Percentiles rank a stretch among this genome's conserved stretches.
Conservation (phyloP, 371 early-diverging fungal genomes). For the Mucor racemosus region DNA sequence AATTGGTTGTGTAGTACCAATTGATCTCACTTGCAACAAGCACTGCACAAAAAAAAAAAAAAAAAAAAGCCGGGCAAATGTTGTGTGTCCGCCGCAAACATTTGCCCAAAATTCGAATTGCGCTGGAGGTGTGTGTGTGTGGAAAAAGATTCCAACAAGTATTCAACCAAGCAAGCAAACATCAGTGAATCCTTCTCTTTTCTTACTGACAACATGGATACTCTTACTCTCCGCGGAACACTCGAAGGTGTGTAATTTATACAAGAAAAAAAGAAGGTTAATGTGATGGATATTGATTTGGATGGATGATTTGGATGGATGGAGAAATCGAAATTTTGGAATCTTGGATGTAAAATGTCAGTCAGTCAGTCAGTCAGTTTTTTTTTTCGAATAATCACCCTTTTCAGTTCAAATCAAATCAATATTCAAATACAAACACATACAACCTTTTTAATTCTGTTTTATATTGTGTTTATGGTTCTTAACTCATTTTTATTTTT, state of each 20-base stretch:
- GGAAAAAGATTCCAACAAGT: background rate
- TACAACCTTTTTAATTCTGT: too few species aligned
- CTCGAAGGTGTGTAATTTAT: conserved; percentile 44
- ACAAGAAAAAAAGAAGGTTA: conserved; percentile 19
- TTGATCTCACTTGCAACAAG: too few species aligned
- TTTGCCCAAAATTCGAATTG: background rate
- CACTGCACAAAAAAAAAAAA: too few species aligned
- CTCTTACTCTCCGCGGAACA: conserved; percentile 64
- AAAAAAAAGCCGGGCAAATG: background rate
- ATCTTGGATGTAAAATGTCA: background rate
- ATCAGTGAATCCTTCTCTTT: conserved; percentile 44
- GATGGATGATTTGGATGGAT: conserved; percentile 16
- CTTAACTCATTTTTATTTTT: conserved; percentile 5
- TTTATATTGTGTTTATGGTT: background rate
- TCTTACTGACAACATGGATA: conserved; percentile 54
- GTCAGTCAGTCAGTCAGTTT: too few species aligned
- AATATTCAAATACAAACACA: too few species aligned
- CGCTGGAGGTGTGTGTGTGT: background rate
- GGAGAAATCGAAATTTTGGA: conserved; percentile 29
- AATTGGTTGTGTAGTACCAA: background rate
- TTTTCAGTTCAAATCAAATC: too few species aligned
- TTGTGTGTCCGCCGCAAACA: background rate
- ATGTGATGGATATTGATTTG: conserved; percentile 12
- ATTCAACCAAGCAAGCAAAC: background rate
- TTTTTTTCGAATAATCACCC: too few species aligned